phyloP scores from a whole-genome alignment of 73 alveolate species.

The Urostyla sp. region DNA sequence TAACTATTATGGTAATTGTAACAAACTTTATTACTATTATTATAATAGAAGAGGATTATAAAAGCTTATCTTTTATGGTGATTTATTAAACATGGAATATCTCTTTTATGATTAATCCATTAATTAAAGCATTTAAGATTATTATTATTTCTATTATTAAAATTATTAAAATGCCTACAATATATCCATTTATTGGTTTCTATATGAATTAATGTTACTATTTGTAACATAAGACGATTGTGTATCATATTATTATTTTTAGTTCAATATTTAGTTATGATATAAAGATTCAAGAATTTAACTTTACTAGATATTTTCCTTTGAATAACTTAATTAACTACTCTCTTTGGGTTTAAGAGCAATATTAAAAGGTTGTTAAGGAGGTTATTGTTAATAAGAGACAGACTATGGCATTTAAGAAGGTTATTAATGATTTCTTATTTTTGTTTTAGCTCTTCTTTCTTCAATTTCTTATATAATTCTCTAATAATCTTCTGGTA shows the following conservation, averaged over 20 bases:
- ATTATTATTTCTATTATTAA: not conserved
- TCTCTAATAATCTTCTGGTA: slow-evolving; percentile 29
- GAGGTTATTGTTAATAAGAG: not conserved
- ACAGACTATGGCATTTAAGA: not conserved
- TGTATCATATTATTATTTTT: not conserved
- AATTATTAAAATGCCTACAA: not conserved
- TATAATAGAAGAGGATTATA: too few relatives aligned
- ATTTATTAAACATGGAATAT: too few relatives aligned
- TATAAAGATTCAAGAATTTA: slow-evolving; percentile 13
- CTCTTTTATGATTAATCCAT: too few relatives aligned
- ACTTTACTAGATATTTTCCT: not conserved
- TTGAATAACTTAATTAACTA: too few relatives aligned
- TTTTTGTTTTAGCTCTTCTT: slow-evolving; percentile 23
- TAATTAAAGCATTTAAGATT: slow-evolving; percentile 20
- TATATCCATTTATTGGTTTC: not conserved
- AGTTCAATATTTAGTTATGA: slow-evolving; percentile 2
- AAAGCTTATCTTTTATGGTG: too few relatives aligned
- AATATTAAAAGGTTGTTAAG: not conserved
- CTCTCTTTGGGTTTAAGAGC: not conserved
- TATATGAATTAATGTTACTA: not conserved
- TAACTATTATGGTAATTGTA: too few relatives aligned
- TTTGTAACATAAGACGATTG: too few relatives aligned
- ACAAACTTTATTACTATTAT: too few relatives aligned
- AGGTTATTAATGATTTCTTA: not conserved
- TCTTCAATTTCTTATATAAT: slow-evolving; percentile 45